These are phyloP conservation scores for Euphorbia schlechtendalii DNA, from an alignment of 441 rosid genomes.

Conservation along the genomic window DNA sequence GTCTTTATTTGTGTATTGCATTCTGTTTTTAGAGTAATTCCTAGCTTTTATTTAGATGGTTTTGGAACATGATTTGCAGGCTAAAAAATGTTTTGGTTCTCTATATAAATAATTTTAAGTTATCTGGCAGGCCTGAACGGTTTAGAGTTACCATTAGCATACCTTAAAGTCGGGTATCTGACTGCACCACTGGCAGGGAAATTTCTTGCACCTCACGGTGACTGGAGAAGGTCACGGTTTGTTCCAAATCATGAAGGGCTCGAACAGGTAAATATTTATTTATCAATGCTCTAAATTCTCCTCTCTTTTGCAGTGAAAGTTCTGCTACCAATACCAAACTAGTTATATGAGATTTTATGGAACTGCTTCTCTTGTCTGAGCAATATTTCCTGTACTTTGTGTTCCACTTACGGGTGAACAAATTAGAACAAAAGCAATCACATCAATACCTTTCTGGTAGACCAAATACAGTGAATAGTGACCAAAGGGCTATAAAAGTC, in stretches of 20 bases:
- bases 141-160: conserved; percentile 85
- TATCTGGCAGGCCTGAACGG: conserved; percentile 22
- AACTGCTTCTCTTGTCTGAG: not conserved
- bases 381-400: not conserved
- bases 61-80: not conserved
- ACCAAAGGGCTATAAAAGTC: conserved; percentile 58
- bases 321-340: not conserved
- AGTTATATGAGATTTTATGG: not conserved
- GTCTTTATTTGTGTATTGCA: not conserved
- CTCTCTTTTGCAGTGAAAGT: not conserved
- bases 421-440: conserved; percentile 50
- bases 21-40: not conserved
- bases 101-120: not conserved
- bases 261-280: conserved; percentile 49
- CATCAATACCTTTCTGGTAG: conserved; percentile 54
- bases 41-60: not conserved
- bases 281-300: not conserved
- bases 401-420: conserved; percentile 36
- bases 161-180: conserved; percentile 81
- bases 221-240: conserved; percentile 78
- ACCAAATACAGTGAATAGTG: conserved; percentile 36
- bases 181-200: conserved; percentile 75
- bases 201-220: conserved; percentile 73
- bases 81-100: not conserved
- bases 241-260: conserved; percentile 81